A percentile compares a stretch with the other conserved stretches of the same genome.
These are phyloP conservation scores for Orbilia quercus DNA, from an alignment of 2,329 filamentous ascomycete genomes.

Conservation along the genomic window DNA sequence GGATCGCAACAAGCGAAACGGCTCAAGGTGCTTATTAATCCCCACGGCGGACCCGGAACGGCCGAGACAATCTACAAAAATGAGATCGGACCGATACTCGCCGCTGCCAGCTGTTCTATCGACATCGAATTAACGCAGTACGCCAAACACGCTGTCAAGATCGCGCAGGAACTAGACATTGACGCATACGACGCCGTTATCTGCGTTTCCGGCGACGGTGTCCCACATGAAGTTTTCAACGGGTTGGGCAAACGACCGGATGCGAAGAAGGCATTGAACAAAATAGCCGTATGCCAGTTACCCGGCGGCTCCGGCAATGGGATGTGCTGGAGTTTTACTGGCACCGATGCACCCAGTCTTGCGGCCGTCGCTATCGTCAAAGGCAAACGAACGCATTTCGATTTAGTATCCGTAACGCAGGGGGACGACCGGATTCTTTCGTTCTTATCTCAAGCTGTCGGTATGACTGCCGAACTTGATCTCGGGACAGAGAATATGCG, in stretches of 20 bases:
- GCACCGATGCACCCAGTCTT: conserved; percentile 77
- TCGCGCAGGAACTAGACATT: conserved; percentile 79
- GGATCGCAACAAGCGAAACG: conserved; percentile 74
- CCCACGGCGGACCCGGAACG: conserved; percentile 83
- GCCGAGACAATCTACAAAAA: conserved; percentile 79
- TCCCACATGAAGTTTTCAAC: conserved; percentile 94
- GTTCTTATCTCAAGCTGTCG: conserved; percentile 89
- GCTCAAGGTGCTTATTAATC: conserved; percentile 90
- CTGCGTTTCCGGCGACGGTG: conserved; percentile 89
- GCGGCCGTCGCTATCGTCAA: conserved; percentile 89
- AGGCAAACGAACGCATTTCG: conserved; percentile 77
- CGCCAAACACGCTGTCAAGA: conserved; percentile 80
- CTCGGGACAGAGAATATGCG: conserved; percentile 88
- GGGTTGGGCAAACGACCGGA: conserved; percentile 82
- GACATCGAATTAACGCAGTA: conserved; percentile 78
- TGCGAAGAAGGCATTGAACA: conserved; percentile 77
- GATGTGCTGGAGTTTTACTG: conserved; percentile 88
- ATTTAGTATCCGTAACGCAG: conserved; percentile 88
- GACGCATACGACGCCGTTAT: conserved; percentile 85
- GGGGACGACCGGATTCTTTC: conserved; percentile 79
- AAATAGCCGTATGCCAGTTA: conserved; percentile 84
- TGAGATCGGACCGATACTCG: conserved; percentile 82
- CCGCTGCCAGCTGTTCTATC: conserved; percentile 80
- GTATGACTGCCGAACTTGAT: conserved; percentile 89
- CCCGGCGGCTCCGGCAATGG: conserved; percentile 96